phyloP scores from a whole-genome alignment of 495 filamentous ascomycete species.

The Aspergillus biplanus region DNA sequence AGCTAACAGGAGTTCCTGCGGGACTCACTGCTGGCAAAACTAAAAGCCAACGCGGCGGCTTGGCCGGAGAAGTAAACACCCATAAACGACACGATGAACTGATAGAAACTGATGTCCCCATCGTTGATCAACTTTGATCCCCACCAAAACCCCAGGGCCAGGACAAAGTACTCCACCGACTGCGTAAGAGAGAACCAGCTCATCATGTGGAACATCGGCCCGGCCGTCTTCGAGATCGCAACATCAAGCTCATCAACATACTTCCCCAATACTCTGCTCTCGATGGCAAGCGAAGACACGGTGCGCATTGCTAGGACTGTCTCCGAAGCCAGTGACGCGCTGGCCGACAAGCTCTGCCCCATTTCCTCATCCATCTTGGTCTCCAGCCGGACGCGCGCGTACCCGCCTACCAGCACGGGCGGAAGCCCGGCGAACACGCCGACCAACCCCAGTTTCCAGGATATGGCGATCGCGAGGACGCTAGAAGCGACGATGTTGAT shows the following conservation, averaged over 20 bases:
- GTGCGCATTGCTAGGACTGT: conserved; percentile 59
- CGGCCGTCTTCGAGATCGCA: conserved; percentile 50
- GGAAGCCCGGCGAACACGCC: conserved; percentile 55
- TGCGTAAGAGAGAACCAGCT: conserved; percentile 46
- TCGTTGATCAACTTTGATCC: conserved; percentile 29
- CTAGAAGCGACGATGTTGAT: conserved; percentile 47
- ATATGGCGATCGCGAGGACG: conserved; percentile 35
- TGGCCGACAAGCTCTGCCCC: conserved; percentile 50
- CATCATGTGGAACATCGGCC: conserved; percentile 48
- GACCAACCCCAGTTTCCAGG: conserved; percentile 61
- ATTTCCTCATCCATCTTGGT: conserved; percentile 12
- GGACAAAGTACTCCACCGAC: conserved; percentile 43
- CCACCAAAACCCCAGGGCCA: conserved; percentile 60
- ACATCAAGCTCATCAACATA: conserved; percentile 49
- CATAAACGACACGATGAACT: conserved; percentile 59
- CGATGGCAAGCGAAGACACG: conserved; percentile 59
- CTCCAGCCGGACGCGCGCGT: conserved; percentile 38
- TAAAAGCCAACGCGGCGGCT: conserved; percentile 49
- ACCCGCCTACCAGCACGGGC: conserved; percentile 53
- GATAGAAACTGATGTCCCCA: conserved; percentile 44
- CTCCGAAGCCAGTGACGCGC: conserved; percentile 57
- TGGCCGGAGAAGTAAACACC: conserved; percentile 58
- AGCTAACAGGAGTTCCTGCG: no score
- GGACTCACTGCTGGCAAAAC: conserved; percentile 16
- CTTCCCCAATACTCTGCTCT: conserved; percentile 41